These are phyloP conservation scores for Drechslera avenae DNA, from an alignment of 2,329 filamentous ascomycete species.

Conservation along the genomic window DNA sequence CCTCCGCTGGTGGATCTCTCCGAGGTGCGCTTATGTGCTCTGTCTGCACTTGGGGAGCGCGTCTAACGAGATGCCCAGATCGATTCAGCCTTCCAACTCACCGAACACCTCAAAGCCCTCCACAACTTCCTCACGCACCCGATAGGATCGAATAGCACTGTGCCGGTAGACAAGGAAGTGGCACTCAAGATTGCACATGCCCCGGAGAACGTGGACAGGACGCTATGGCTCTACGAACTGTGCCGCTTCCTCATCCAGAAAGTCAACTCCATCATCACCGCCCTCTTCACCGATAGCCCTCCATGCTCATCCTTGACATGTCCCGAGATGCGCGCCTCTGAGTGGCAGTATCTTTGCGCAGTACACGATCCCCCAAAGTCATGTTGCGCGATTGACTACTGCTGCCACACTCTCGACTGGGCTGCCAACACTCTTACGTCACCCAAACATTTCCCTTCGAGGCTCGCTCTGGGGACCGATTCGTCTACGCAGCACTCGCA, in stretches of 20 bases:
- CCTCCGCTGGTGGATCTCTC: slow-evolving; percentile 84
- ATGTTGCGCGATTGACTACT: slow-evolving; percentile 98
- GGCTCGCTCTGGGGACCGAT: slow-evolving; percentile 65
- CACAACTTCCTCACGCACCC: slow-evolving; percentile 80
- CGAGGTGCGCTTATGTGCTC: slow-evolving; percentile 66
- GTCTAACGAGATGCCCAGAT: slow-evolving; percentile 63
- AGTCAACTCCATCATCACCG: slow-evolving; percentile 89
- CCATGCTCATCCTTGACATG: slow-evolving; percentile 89
- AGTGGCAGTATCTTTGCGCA: slow-evolving; percentile 99
- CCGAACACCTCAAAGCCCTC: slow-evolving; percentile 93
- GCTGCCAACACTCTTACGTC: slow-evolving; percentile 93
- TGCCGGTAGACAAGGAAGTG: slow-evolving; percentile 75
- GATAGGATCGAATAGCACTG: slow-evolving; percentile 59
- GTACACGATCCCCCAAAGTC: slow-evolving; percentile 96
- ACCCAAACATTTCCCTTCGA: slow-evolving; percentile 91
- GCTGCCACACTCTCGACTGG: slow-evolving; percentile 98
- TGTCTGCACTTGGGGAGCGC: slow-evolving; percentile 1
- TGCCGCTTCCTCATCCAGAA: slow-evolving; percentile 95
- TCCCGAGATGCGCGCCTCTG: slow-evolving; percentile 96
- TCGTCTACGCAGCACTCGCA: slow-evolving; percentile 55
- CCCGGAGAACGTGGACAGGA: slow-evolving; percentile 80
- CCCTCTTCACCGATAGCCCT: slow-evolving; percentile 88
- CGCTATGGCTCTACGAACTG: slow-evolving; percentile 96
- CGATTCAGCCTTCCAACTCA: slow-evolving; percentile 94
- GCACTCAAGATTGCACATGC: slow-evolving; percentile 78